Base-by-base conservation (phyloP, 257 asterid genomes). In the Rauvolfia tetraphylla region DNA sequence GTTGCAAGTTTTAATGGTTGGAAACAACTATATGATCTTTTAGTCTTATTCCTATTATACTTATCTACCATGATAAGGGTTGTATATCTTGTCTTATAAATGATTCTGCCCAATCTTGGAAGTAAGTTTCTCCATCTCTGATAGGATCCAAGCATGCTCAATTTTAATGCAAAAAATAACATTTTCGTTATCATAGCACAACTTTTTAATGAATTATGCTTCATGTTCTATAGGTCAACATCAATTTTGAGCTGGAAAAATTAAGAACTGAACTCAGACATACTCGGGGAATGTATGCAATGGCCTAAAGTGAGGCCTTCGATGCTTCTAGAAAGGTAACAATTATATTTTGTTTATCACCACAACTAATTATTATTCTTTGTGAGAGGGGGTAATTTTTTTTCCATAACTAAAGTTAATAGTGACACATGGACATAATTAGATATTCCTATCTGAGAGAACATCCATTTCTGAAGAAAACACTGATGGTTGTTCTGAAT, bases 251-350 rank as follows among this genome's bases (percentile, higher is more conserved):
- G 89, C 89, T 92, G 41, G 96, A 94, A 82, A 94, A 92, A 75
- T 78, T 94, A 87, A 90, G 96, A 81, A 78, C 84, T 73, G 97
- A 94, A 87, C 88, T 94, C 71, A 84, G 92, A 82, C 95, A 90
- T 84, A 75, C 80, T 66, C 88, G 89, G 75, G 98, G 96, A 82
- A 88, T 92, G 95, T 89, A 88, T 76, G 97, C 91, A 68, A 79
- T 88, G 84, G 93, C 96, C 61, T 97, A 94, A 83, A 86, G 87
- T 23, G 96, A 94, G 82, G 92, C 90, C 1, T 74, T 83, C 42
- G 95, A 94, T 74, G 90, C 96, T 78, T 94, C 98, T 56, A 87
- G 93, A 77, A 90, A 91, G 97, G 98, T 93, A 88, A 61, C n/a
- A 0, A 25, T 38, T 38, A 4, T 42, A 3, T 72, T 29, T 31